Evolutionary conservation across 179 eudicot species (phyloP).

Genomic region (Pouteria campechiana): DNA sequence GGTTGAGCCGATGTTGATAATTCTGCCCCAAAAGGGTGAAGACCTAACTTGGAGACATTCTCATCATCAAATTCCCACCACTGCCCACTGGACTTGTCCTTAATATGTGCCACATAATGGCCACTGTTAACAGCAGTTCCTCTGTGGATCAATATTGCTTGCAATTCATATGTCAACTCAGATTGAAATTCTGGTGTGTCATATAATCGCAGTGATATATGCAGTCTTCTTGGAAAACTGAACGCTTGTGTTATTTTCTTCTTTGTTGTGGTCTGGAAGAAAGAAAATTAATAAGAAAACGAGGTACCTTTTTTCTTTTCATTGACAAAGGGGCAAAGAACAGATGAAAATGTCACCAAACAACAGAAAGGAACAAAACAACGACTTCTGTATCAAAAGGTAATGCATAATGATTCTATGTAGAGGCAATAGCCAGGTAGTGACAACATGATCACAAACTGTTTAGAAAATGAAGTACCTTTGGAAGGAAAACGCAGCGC

Average conservation of each 20-base stretch:
- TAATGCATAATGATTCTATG: too few relatives aligned
- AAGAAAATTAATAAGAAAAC: conserved; percentile 5
- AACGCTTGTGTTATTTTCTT: conserved; percentile 91
- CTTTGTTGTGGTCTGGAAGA: conserved; percentile 71
- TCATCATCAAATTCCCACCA: conserved; percentile 99
- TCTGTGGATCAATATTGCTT: conserved; percentile 91
- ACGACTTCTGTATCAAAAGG: too few relatives aligned
- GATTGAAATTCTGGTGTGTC: conserved; percentile 41
- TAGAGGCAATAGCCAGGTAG: too few relatives aligned
- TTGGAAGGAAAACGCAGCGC: conserved; percentile 90
- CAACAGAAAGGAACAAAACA: too few relatives aligned
- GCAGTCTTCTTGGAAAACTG: conserved; percentile 73
- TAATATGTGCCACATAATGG: conserved; percentile 88
- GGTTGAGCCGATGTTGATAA: conserved; percentile 31
- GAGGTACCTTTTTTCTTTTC: too few relatives aligned
- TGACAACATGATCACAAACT: too few relatives aligned
- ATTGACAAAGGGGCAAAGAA: too few relatives aligned
- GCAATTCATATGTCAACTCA: conserved; percentile 61
- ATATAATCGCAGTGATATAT: conserved; percentile 64
- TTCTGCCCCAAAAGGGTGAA: conserved; percentile 78
- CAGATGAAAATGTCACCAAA: too few relatives aligned
- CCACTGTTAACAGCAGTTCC: conserved; percentile 98
- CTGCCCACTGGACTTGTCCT: conserved; percentile 65
- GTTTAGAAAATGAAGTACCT: conserved; percentile 56
- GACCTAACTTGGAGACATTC: conserved; percentile 70